Conservation (phyloP, 768 basidiomycete species). For the Collybia sp. region DNA sequence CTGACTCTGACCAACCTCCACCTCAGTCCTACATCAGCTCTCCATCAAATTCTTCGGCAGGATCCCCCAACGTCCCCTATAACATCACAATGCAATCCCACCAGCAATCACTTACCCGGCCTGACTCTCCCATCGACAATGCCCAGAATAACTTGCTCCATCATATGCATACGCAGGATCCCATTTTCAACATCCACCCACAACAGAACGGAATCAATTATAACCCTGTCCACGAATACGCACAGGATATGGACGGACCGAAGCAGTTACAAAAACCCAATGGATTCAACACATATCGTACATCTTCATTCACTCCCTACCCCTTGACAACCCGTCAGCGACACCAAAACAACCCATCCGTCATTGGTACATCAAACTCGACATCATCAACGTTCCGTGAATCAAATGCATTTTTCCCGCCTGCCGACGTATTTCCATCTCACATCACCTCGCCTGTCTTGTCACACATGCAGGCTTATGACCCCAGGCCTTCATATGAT, state of each 20-base stretch:
- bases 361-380: slow-evolving; percentile 25
- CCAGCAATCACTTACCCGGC: slow-evolving; percentile 32
- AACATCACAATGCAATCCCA: slow-evolving; percentile 45
- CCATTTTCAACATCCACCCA: slow-evolving; percentile 26
- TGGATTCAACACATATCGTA: slow-evolving; percentile 26
- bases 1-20: slow-evolving; percentile 47
- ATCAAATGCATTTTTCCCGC: slow-evolving; percentile 23
- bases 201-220: slow-evolving; percentile 27
- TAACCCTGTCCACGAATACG: slow-evolving; percentile 34
- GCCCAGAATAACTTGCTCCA: slow-evolving; percentile 25
- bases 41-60: slow-evolving; percentile 47
- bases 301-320: slow-evolving; percentile 28
- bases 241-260: slow-evolving; percentile 31
- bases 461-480: slow-evolving; percentile 30
- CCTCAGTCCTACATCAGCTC: slow-evolving; percentile 42
- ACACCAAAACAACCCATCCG: slow-evolving; percentile 29
- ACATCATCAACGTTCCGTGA: slow-evolving; percentile 33
- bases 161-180: slow-evolving; percentile 27
- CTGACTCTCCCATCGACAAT: slow-evolving; percentile 46
- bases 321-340: slow-evolving; percentile 40
- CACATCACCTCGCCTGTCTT: slow-evolving; percentile 35
- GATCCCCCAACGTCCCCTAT: slow-evolving; percentile 53
- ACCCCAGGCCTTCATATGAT: slow-evolving; percentile 31
- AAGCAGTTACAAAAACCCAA: slow-evolving; percentile 33
- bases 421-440: slow-evolving; percentile 28